A percentile compares a stretch with the other conserved stretches of the same genome.
Conservation (phyloP, 345 rosid genomes). For the Salix koriyanagi region DNA sequence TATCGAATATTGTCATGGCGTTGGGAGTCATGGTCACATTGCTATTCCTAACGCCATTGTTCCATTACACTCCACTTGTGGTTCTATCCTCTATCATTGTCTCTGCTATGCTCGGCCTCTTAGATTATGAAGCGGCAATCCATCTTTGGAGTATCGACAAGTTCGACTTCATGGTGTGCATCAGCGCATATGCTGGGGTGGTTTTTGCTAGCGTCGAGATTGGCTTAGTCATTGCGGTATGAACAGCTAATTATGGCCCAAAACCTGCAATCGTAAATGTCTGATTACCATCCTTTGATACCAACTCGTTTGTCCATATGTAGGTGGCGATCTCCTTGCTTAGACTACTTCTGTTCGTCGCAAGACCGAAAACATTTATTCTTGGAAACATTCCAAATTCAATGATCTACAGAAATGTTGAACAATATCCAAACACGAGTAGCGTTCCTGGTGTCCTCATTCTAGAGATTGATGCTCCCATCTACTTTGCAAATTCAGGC, state of each 20-base stretch:
- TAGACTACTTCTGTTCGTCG: conserved; percentile 65
- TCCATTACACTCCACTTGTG: conserved; percentile 87
- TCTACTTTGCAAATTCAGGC: conserved; percentile 76
- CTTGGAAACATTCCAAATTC: conserved; percentile 71
- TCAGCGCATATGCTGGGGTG: conserved; percentile 75
- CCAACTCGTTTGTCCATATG: not conserved
- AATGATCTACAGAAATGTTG: conserved; percentile 51
- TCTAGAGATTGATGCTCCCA: conserved; percentile 76
- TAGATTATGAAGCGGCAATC: conserved; percentile 75
- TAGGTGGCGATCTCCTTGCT: conserved; percentile 69
- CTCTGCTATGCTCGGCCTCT: conserved; percentile 85
- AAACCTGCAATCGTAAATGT: not conserved
- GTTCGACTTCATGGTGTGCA: conserved; percentile 76
- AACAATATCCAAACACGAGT: conserved; percentile 59
- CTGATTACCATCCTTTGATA: not conserved
- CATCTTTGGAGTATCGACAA: conserved; percentile 86
- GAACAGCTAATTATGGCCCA: not conserved
- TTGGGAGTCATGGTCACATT: conserved; percentile 76
- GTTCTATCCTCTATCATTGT: conserved; percentile 82
- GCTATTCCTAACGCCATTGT: conserved; percentile 76
- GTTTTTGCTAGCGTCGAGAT: conserved; percentile 79
- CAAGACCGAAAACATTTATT: conserved; percentile 68
- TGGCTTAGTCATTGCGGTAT: conserved; percentile 69
- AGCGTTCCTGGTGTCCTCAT: conserved; percentile 56
- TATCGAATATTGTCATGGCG: conserved; percentile 93